Conservation (phyloP, 1,284 basidiomycete genomes). For the Ustilago crameri region DNA sequence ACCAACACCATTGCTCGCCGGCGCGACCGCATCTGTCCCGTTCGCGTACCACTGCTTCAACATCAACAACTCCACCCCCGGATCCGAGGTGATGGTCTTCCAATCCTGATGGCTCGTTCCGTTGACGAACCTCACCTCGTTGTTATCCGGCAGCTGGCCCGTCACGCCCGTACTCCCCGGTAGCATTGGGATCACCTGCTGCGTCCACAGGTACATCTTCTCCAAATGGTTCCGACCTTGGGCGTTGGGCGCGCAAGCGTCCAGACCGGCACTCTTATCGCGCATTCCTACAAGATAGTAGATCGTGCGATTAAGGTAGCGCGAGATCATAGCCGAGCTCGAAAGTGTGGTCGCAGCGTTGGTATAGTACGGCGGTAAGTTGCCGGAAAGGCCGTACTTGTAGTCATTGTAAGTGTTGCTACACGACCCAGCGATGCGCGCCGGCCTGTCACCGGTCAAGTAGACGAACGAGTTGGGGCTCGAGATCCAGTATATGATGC, state of each 20-base stretch:
- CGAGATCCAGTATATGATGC: constrained; percentile 58
- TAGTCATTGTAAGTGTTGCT: constrained; percentile 46
- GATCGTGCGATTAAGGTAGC: constrained; percentile 43
- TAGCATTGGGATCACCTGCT: constrained; percentile 47
- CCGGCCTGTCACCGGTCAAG: constrained; percentile 44
- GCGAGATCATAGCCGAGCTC: constrained; percentile 18
- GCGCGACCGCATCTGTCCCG: constrained; percentile 9
- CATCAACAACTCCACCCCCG: constrained; percentile 54
- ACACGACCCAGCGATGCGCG: constrained; percentile 24
- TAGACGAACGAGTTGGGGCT: constrained; percentile 62
- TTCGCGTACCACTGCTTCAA: constrained; percentile 52
- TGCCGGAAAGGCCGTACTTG: constrained; percentile 65
- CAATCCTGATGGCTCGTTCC: constrained; percentile 52
- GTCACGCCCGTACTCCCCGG: constrained; percentile 31
- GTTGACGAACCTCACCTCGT: constrained; percentile 31
- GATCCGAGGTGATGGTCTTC: constrained; percentile 51
- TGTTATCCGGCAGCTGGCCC: constrained; percentile 44
- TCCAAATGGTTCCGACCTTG: constrained; percentile 57
- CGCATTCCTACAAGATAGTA: constrained; percentile 57
- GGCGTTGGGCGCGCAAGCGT: constrained; percentile 46
- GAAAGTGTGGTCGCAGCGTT: constrained; percentile 2
- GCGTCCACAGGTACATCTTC: constrained; percentile 61
- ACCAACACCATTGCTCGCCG: not conserved
- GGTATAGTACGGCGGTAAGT: constrained; percentile 49
- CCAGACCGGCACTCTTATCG: constrained; percentile 41